Evolutionary conservation across 163 green algal genomes (phyloP).

Genomic region (Chlamydomonas reinhardtii): DNA sequence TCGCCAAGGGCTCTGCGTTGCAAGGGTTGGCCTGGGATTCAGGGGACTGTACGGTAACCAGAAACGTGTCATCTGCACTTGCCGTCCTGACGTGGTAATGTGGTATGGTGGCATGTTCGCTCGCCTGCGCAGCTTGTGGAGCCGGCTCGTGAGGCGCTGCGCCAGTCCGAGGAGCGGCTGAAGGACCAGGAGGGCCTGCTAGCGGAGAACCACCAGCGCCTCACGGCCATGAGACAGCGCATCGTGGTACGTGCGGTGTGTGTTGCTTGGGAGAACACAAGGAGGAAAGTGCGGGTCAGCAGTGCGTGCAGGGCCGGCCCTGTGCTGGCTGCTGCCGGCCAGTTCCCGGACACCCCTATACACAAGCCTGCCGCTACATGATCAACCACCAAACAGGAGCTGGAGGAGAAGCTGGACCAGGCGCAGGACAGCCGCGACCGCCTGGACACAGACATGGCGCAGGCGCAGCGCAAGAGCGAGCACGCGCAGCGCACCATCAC

Average conservation of each 20-base stretch:
- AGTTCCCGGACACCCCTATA: no score
- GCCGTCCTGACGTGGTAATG: no score
- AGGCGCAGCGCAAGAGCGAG: slow-evolving; percentile 46
- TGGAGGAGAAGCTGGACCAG: slow-evolving; percentile 36
- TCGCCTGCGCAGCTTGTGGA: slow-evolving; percentile 53
- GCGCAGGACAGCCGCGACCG: slow-evolving; percentile 29
- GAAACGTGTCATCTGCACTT: no score
- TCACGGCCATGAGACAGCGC: slow-evolving; percentile 25
- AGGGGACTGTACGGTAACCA: no score
- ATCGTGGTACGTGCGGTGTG: slow-evolving; percentile 15
- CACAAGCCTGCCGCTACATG: no score
- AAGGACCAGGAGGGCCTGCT: slow-evolving; percentile 37
- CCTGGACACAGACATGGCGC: slow-evolving; percentile 48
- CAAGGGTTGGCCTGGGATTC: not conserved
- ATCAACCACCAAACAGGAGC: slow-evolving; percentile 27
- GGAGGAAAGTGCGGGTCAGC: no score
- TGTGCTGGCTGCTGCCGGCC: no score
- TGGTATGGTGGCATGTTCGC: no score
- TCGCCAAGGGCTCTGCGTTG: no score
- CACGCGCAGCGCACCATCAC: slow-evolving; percentile 55
- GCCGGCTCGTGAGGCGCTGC: slow-evolving; percentile 58
- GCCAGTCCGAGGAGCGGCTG: slow-evolving; percentile 62
- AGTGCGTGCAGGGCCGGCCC: no score
- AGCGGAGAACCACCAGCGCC: slow-evolving; percentile 7
- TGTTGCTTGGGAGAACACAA: no score